Conservation (phyloP, 768 basidiomycete species). For the Gelatoporia subvermispora region DNA sequence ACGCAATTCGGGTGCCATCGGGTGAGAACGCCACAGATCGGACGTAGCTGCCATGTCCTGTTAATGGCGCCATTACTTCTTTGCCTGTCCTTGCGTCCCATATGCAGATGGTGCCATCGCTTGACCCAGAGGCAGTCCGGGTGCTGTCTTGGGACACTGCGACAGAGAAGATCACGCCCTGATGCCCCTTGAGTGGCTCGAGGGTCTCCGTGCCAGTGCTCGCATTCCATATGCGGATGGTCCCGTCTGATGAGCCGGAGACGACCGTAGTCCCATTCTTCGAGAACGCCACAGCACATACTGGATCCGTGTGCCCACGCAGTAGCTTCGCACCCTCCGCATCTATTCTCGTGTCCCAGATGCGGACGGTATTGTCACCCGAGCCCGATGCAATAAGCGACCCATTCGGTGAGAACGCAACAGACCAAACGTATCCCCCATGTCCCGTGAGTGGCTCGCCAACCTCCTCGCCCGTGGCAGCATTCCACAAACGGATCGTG, state of each 20-base stretch:
- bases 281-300: conserved; percentile 24
- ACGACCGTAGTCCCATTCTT: conserved; percentile 11
- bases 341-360: conserved; percentile 10
- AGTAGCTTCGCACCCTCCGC: no score
- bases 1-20: conserved; percentile 40
- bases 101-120: conserved; percentile 16
- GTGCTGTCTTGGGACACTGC: conserved; percentile 14
- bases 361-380: conserved; percentile 27
- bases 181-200: no score
- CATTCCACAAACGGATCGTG: conserved; percentile 8
- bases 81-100: conserved; percentile 20
- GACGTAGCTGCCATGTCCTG: conserved; percentile 15
- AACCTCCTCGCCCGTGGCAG: background rate
- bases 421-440: conserved; percentile 25
- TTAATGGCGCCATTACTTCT: conserved; percentile 2
- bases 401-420: conserved; percentile 40
- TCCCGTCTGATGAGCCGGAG: no score
- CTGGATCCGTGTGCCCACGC: conserved; percentile 8
- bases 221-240: no score
- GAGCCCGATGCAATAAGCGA: conserved; percentile 37
- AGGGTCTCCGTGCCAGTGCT: no score
- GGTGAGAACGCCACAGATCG: conserved; percentile 41
- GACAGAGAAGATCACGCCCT: no score
- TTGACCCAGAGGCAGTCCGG: conserved; percentile 19
- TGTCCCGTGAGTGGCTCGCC: conserved; percentile 9